Evolutionary conservation across 2,329 filamentous ascomycete species (phyloP).

Genomic region (Coniochaeta hoffmannii): DNA sequence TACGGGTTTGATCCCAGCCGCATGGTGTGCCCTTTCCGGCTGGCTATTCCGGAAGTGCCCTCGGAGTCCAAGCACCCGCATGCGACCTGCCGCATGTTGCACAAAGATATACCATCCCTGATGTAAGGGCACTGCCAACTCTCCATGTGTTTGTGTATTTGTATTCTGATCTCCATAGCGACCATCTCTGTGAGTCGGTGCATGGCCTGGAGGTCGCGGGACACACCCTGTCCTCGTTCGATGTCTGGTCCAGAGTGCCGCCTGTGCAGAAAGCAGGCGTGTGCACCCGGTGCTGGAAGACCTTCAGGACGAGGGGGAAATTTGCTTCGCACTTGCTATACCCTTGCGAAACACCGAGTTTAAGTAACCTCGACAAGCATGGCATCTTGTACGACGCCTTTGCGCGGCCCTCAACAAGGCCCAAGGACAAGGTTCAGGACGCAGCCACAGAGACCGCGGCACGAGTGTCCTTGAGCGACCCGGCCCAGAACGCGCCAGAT

Average conservation of each 20-base stretch:
- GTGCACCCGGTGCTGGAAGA: background rate
- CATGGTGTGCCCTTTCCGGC: background rate
- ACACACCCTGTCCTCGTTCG: background rate
- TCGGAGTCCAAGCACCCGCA: background rate
- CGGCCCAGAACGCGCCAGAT: conserved; percentile 68
- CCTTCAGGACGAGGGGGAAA: background rate
- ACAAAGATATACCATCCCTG: background rate
- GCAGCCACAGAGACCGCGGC: background rate
- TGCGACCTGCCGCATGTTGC: background rate
- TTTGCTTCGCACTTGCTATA: background rate
- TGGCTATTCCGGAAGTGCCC: background rate
- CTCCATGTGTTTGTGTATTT: background rate
- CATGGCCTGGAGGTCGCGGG: background rate
- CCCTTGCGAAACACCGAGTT: background rate
- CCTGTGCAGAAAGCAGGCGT: background rate
- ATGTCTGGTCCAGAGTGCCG: background rate
- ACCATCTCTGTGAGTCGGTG: background rate
- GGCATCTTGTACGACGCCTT: background rate
- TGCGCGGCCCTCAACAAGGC: too few species aligned
- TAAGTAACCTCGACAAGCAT: background rate
- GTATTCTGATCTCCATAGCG: background rate
- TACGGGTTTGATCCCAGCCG: background rate
- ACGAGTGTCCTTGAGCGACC: background rate
- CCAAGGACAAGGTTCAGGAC: too few species aligned
- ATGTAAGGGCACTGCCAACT: background rate